phyloP scores from a whole-genome alignment of 441 rosid genomes.

The Francoa sonchifolia region DNA sequence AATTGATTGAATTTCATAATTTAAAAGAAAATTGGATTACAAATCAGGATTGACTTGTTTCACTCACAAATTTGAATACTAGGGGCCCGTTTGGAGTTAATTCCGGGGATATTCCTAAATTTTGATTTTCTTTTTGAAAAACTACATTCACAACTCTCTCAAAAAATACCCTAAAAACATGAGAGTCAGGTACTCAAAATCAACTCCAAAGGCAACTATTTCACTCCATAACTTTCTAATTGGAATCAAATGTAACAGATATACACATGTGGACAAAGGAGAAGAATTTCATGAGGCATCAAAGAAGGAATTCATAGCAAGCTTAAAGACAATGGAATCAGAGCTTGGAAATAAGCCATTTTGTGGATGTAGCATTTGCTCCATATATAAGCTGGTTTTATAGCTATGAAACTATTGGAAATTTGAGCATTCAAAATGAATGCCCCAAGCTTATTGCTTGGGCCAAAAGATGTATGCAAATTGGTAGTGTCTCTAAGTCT shows the following conservation, averaged over 20 bases:
- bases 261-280: background rate
- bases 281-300: background rate
- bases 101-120: no score
- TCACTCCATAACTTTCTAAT: background rate
- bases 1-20: no score
- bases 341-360: constrained; percentile 1
- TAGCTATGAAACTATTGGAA: constrained; percentile 15
- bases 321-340: background rate
- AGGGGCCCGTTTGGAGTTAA: no score
- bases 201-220: background rate
- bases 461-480: constrained; percentile 17
- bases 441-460: constrained; percentile 18
- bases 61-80: no score
- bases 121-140: no score
- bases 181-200: no score
- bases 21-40: no score
- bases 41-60: no score
- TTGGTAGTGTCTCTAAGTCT: constrained; percentile 12
- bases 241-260: background rate
- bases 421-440: constrained; percentile 12
- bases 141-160: no score
- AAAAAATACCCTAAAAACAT: no score
- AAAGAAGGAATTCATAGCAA: background rate
- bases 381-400: constrained; percentile 15
- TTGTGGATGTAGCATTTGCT: constrained; percentile 2